Conservation (phyloP, 176 grass and related monocot genomes). For the Oryza glumipatula region DNA sequence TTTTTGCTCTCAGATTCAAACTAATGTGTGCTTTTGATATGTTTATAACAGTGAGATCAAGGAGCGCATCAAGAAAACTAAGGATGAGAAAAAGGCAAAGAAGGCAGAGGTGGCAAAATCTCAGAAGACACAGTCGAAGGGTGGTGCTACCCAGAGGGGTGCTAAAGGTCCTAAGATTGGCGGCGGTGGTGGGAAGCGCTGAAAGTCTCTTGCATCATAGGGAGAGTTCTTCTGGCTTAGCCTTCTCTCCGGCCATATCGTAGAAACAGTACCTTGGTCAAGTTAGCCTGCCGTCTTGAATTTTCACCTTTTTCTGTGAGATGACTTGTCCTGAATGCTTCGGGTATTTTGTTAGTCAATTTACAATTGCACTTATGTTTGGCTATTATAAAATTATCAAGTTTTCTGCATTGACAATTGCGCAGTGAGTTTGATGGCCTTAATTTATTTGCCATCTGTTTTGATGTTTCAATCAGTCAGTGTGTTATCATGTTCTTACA, state of each 20-base stretch:
- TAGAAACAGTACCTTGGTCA: slow-evolving; percentile 35
- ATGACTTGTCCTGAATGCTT: slow-evolving; percentile 6
- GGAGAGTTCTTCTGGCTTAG: slow-evolving; percentile 35
- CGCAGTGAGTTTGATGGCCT: neutral
- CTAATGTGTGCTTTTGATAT: neutral
- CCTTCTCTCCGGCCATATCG: slow-evolving; percentile 11
- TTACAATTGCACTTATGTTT: slow-evolving; percentile 18
- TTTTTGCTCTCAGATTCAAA: neutral
- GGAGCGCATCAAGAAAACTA: slow-evolving; percentile 74
- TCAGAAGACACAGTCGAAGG: slow-evolving; percentile 64
- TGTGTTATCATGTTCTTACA: neutral
- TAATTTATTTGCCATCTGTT: neutral
- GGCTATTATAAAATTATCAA: neutral
- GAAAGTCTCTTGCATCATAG: slow-evolving; percentile 21
- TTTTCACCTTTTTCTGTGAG: slow-evolving; percentile 26
- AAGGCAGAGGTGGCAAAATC: slow-evolving; percentile 58
- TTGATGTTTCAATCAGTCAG: neutral
- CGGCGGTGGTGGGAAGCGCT: slow-evolving; percentile 61
- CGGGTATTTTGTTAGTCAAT: slow-evolving; percentile 29
- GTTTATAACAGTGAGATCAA: slow-evolving; percentile 56
- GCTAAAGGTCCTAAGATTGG: slow-evolving; percentile 58
- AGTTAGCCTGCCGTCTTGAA: slow-evolving; percentile 16
- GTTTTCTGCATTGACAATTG: neutral
- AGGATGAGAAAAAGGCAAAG: slow-evolving; percentile 72
- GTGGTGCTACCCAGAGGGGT: slow-evolving; percentile 44